Base-by-base conservation (phyloP, 805 yeast species). In the Cyberlindnera maritima region DNA sequence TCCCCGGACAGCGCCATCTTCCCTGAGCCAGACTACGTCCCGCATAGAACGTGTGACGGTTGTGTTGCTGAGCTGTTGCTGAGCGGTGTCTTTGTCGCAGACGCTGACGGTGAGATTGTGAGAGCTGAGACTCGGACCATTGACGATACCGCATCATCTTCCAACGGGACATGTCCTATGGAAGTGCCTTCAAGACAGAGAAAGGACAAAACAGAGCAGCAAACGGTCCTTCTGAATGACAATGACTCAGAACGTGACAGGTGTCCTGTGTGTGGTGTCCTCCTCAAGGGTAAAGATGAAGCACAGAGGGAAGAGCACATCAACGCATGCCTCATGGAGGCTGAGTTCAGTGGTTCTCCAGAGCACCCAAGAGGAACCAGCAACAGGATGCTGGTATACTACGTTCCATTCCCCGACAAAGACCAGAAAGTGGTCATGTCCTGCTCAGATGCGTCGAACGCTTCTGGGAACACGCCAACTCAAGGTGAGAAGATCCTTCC, bases 381-480 rank as follows among this genome's bases (percentile, higher is more conserved):
- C 26, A 91, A 91, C 62, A 75, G 96, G 49, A 91, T 94, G 97
- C 70, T 94, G 41, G 94, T 90, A 1, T 89, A 87, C 63, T 77
- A 57, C 17, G 55, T 74, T 2, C 66, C 71, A 2, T 39, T 49
- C 13, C 53, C 59, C 7, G 56, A 49, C 17, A 45, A 39, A n/a
- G 33, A 42, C 3, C 53, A 46, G 37, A 47, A 50, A 14, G 39
- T 57, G 6, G 56, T 58, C 2, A 48, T 58, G 1, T 57, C 62
- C 3, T 58, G 60, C 32, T 56, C 63, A 2, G 62, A 59, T 11
- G 41, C 60, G 1, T 50, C 61, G 0, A 49, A 53, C 11, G 49
- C 44, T 19, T 43, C 53, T 13, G 45, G 41, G 4, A 19, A 43
- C 5, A 38, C 49, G 1, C 48, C 44, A 12, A 26, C 40, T 10